These are phyloP conservation scores for Trichoderma arundinaceum DNA, from an alignment of 2,329 filamentous ascomycete species.

Conservation along the genomic window DNA sequence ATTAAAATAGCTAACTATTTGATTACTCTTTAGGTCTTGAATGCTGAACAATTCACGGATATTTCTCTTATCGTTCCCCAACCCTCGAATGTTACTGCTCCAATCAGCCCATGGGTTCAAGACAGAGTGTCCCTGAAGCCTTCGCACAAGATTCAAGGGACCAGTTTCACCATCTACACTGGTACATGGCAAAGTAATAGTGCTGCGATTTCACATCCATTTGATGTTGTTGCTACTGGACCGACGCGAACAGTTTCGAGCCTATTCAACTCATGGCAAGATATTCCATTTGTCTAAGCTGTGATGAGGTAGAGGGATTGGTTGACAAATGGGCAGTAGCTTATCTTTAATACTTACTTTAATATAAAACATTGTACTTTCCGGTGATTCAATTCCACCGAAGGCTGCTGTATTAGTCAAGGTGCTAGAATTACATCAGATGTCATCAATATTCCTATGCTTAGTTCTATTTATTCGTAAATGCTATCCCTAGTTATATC, in stretches of 20 bases:
- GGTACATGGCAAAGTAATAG: neutral
- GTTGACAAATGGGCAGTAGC: no score
- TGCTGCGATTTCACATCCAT: neutral
- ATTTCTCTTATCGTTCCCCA: neutral
- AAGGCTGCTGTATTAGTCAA: no score
- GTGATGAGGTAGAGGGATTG: no score
- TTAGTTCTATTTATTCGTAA: no score
- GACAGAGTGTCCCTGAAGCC: neutral
- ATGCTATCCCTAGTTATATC: no score
- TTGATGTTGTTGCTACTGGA: slow-evolving; percentile 15
- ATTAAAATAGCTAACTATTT: neutral
- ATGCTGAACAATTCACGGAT: neutral
- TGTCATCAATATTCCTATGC: no score
- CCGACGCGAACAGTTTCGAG: neutral
- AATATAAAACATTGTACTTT: no score
- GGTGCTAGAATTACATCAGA: no score
- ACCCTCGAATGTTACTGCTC: neutral
- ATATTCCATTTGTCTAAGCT: neutral
- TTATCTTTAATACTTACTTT: no score
- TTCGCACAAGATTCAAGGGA: neutral
- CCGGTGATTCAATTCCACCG: no score
- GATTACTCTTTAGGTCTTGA: neutral
- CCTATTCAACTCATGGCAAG: slow-evolving; percentile 6
- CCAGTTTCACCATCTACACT: neutral
- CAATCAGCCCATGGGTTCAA: slow-evolving; percentile 1